These are phyloP conservation scores for Mycosphaerella sp. DNA, from an alignment of 2,329 filamentous ascomycete genomes.

Conservation along the genomic window DNA sequence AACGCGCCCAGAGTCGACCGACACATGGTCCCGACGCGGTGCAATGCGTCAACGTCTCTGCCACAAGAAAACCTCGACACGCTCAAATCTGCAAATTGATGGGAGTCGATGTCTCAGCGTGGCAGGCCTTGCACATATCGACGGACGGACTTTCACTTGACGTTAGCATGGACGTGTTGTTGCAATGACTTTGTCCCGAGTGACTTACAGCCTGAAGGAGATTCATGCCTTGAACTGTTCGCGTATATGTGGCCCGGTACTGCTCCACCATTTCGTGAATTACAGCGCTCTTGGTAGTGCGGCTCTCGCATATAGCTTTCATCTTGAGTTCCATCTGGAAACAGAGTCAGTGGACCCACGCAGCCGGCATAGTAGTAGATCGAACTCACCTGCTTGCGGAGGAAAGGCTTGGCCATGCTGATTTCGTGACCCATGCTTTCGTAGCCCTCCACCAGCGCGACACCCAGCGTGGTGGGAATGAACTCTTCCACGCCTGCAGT, in stretches of 20 bases:
- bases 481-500: constrained; percentile 66
- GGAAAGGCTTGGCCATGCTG: constrained; percentile 88
- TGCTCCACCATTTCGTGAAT: constrained; percentile 77
- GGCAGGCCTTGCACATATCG: constrained; percentile 6
- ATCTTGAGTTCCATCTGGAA: constrained; percentile 81
- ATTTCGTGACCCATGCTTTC: constrained; percentile 90
- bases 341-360: constrained; percentile 8
- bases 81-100: background rate
- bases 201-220: constrained; percentile 48
- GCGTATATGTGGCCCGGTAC: constrained; percentile 79
- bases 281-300: constrained; percentile 65
- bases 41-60: background rate
- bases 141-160: constrained; percentile 1
- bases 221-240: constrained; percentile 69
- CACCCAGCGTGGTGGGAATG: constrained; percentile 82
- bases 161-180: constrained; percentile 8
- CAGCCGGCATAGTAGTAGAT: background rate
- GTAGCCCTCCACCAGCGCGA: constrained; percentile 89
- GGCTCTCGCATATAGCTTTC: constrained; percentile 92
- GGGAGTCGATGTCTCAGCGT: background rate
- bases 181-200: constrained; percentile 5
- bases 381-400: constrained; percentile 69
- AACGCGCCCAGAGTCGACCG: too few relatives aligned
- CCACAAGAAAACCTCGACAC: background rate
- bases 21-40: too few relatives aligned